Base-by-base conservation (phyloP, 2,329 filamentous ascomycete genomes). In the Xylaria sp. region DNA sequence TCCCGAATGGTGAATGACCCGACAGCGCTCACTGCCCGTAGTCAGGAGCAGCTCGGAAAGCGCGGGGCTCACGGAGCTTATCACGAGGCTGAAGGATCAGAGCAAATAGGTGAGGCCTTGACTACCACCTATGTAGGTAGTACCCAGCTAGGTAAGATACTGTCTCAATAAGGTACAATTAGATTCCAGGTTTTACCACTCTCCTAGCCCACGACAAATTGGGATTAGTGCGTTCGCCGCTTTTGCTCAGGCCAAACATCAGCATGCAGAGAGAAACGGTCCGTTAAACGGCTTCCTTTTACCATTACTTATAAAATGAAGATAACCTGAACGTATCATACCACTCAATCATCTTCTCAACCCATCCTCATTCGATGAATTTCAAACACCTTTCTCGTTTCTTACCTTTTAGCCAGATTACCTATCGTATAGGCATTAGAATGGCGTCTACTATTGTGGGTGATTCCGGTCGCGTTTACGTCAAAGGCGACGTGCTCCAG, bases 391-490 rank as follows among this genome's bases (percentile, higher is more conserved):
- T 65, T 51, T 39, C 57, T 51, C 56, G 47, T 50, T 42, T 25
- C 29, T 20, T 61, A 61, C 63, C 50, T 57, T 62, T 64, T 20
- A 33, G 61, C 54, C 54, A 36, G 20, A 22, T 65, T 59, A 49
- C 29, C 60, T 62, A 42, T 17, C 39, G 39, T n/a, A 44, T 17
- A 20, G 39, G 39, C 17, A 17, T 15, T 11, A 77, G 75, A 75
- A 76, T 74, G 74, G 70, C 66, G 61, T 80, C 75, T 45, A 77
- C 75, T 5, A 65, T 80, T 55, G 69, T 76, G 44, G 75, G 77
- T 61, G 73, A 77, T 67, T 79, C 77, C 61, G 76, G 78, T 75
- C 77, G 78, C 66, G 70, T 73, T 59, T 80, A 80, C 65, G 65
- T 74, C 62, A 69, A 73, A 66, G 68, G 71, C 69, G 66, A 77